Conservation (phyloP, 75 land plant species). For the Pinus tabuliformis region DNA sequence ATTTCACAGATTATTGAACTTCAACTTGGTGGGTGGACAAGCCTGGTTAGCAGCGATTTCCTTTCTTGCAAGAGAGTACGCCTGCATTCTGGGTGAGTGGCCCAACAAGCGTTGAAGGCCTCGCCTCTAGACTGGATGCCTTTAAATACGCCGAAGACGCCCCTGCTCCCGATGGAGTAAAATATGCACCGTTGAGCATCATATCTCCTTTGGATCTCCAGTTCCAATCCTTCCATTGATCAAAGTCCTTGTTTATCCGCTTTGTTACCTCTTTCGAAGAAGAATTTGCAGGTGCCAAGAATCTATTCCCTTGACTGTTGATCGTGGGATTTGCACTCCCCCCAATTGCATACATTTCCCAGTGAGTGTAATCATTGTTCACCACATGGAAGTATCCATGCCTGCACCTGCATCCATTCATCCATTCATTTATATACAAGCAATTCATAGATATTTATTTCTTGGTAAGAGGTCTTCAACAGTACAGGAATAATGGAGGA, state of each 20-base stretch:
- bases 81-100: conserved; percentile 47
- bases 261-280: conserved; percentile 53
- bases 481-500: too few species aligned
- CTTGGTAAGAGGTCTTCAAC: too few species aligned
- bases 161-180: conserved; percentile 47
- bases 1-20: too few species aligned
- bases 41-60: not conserved
- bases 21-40: too few species aligned
- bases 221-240: conserved; percentile 47
- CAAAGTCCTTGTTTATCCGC: conserved; percentile 22
- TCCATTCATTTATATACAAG: too few species aligned
- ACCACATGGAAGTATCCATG: conserved; percentile 36
- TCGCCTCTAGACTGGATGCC: conserved; percentile 51
- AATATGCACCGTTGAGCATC: conserved; percentile 60
- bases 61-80: conserved; percentile 30
- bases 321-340: conserved; percentile 41
- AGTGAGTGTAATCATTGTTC: conserved; percentile 34
- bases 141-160: conserved; percentile 39
- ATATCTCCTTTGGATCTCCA: conserved; percentile 65
- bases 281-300: conserved; percentile 26
- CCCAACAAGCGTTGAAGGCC: conserved; percentile 39
- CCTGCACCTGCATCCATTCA: conserved; percentile 17
- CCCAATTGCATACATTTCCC: conserved; percentile 50
- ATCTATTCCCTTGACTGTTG: conserved; percentile 36
- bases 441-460: not conserved